phyloP scores from a whole-genome alignment of 805 yeast species.

The Saccharomycopsis fermentans region DNA sequence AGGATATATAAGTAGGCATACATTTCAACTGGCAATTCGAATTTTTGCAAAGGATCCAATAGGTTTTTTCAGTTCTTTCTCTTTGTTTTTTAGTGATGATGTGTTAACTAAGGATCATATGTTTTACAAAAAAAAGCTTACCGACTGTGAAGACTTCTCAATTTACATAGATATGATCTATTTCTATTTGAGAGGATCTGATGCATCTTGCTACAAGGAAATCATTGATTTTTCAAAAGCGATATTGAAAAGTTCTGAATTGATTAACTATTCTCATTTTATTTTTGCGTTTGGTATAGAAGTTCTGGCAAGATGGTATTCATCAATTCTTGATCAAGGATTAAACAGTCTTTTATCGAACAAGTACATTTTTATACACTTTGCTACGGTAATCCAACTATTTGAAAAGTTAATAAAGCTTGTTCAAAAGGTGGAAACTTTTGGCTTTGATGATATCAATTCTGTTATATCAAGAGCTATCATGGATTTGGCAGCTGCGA shows the following conservation, averaged over 20 bases:
- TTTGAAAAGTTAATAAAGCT: not conserved
- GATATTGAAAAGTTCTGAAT: not conserved
- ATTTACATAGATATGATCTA: not conserved
- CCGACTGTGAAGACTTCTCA: not conserved
- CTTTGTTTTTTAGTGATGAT: not conserved
- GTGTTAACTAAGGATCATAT: not conserved
- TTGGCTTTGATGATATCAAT: not conserved
- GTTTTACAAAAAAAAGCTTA: not conserved
- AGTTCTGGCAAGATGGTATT: not conserved
- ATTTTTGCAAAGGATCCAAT: slow-evolving; percentile 1
- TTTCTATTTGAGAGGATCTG: not conserved
- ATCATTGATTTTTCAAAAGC: not conserved
- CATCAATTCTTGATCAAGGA: not conserved
- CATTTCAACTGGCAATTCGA: slow-evolving; percentile 2
- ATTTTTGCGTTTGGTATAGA: not conserved
- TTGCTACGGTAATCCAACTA: not conserved
- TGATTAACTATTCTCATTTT: not conserved
- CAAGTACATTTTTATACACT: not conserved
- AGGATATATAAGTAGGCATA: not conserved
- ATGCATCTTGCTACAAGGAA: not conserved
- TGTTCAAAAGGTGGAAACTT: not conserved
- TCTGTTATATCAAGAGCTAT: slow-evolving; percentile 6
- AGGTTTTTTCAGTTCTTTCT: not conserved
- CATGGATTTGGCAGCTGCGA: not conserved
- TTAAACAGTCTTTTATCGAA: not conserved